phyloP scores from a whole-genome alignment of 306 rosid genomes.

The Trichosanthes cucumerina region DNA sequence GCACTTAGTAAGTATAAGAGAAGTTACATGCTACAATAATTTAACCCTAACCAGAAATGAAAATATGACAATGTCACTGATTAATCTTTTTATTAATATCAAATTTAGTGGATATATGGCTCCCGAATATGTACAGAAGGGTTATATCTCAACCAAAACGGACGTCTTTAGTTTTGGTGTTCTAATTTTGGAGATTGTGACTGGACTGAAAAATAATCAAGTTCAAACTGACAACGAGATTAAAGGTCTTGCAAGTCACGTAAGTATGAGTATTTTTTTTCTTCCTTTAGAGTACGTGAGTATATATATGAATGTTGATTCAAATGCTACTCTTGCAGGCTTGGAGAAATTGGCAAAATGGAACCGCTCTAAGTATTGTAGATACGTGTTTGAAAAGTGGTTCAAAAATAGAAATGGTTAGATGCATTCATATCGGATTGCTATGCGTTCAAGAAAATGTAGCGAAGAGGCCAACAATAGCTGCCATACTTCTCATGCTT shows the following conservation, averaged over 20 bases:
- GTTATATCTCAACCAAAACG: slow-evolving; percentile 33
- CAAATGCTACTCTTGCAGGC: too few relatives aligned
- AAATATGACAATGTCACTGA: not conserved
- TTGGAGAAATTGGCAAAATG: too few relatives aligned
- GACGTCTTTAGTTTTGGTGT: slow-evolving; percentile 48
- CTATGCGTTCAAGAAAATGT: slow-evolving; percentile 43
- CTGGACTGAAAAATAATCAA: slow-evolving; percentile 22
- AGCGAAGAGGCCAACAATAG: slow-evolving; percentile 37
- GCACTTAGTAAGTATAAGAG: slow-evolving; percentile 28
- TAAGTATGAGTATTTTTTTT: slow-evolving; percentile 12
- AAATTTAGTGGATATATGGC: slow-evolving; percentile 52
- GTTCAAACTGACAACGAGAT: slow-evolving; percentile 13
- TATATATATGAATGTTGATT: too few relatives aligned
- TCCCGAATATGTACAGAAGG: slow-evolving; percentile 38
- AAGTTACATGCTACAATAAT: not conserved
- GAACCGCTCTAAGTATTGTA: slow-evolving; percentile 2
- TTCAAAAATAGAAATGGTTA: slow-evolving; percentile 17
- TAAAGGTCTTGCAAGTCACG: slow-evolving; percentile 26
- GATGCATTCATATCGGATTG: slow-evolving; percentile 52
- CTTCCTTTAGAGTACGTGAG: too few relatives aligned
- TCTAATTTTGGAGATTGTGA: slow-evolving; percentile 37
- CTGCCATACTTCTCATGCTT: slow-evolving; percentile 22
- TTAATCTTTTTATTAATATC: not conserved
- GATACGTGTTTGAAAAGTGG: slow-evolving; percentile 19
- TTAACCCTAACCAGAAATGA: not conserved